These are phyloP conservation scores for Alternaria dauci DNA, from an alignment of 2,329 filamentous ascomycete genomes.

Conservation along the genomic window DNA sequence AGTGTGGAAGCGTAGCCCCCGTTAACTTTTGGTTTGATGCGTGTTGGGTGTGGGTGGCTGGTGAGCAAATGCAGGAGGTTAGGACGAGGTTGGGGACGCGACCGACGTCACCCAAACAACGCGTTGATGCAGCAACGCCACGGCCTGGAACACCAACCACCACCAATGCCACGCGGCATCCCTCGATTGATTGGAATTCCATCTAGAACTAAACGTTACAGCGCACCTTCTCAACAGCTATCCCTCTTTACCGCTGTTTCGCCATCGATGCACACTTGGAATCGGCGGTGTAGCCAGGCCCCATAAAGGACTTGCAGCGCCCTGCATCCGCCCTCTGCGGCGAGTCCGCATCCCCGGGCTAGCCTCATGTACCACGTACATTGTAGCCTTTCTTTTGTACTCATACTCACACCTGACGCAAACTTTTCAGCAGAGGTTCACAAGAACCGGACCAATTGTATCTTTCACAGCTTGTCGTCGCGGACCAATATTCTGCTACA, in stretches of 20 bases:
- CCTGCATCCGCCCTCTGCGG: not conserved
- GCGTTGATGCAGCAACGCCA: constrained; percentile 28
- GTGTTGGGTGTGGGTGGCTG: constrained; percentile 13
- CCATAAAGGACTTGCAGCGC: constrained; percentile 1
- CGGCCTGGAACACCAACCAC: constrained; percentile 4
- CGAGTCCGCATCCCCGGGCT: not conserved
- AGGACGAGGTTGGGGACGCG: constrained; percentile 26
- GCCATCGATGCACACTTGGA: not conserved
- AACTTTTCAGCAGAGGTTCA: not conserved
- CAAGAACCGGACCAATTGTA: not conserved
- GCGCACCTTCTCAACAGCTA: not conserved
- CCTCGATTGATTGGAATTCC: constrained; percentile 7
- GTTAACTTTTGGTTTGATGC: constrained; percentile 25
- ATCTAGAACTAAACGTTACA: not conserved
- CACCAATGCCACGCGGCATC: constrained; percentile 10
- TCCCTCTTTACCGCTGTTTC: constrained; percentile 1
- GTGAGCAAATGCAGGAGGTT: constrained; percentile 22
- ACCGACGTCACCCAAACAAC: constrained; percentile 28
- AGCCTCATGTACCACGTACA: not conserved
- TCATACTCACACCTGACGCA: not conserved
- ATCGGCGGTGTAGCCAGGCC: constrained; percentile 1
- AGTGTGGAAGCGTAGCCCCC: constrained; percentile 19
- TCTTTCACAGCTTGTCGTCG: not conserved
- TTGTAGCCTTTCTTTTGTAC: not conserved
- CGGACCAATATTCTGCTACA: not conserved